Evolutionary conservation across 2,329 filamentous ascomycete species (phyloP).

Genomic region (Talaromyces marneffei): DNA sequence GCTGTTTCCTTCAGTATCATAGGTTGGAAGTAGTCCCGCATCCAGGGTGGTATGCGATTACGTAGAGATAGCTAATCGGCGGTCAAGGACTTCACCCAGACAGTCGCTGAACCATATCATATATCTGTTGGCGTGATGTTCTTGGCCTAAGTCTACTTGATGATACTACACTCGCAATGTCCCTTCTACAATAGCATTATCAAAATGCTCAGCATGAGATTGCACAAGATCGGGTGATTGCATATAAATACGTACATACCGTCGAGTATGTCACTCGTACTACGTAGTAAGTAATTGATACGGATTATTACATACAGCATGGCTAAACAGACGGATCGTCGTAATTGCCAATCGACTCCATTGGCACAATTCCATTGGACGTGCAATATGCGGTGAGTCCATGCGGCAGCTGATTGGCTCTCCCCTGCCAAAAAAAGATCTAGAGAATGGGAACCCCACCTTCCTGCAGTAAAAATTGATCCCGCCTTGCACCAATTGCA

Average conservation of each 20-base stretch:
- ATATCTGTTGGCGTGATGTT: not conserved
- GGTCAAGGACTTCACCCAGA: not conserved
- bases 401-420: constrained; percentile 14
- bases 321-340: not conserved
- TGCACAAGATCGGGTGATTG: not conserved
- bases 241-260: not conserved
- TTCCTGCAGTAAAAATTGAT: constrained; percentile 4
- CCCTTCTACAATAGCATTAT: too few species aligned
- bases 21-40: constrained; percentile 10
- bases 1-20: not conserved
- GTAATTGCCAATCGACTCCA: constrained; percentile 1
- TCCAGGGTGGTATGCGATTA: constrained; percentile 9
- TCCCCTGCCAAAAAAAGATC: constrained; percentile 18
- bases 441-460: constrained; percentile 21
- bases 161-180: too few species aligned
- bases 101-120: not conserved
- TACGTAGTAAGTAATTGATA: too few species aligned
- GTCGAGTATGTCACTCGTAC: not conserved
- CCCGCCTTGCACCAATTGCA: constrained; percentile 1
- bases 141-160: too few species aligned
- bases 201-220: not conserved
- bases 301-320: not conserved
- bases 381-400: constrained; percentile 15
- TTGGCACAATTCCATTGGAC: not conserved
- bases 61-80: constrained; percentile 22